Evolutionary conservation across 148 eudicot species (phyloP).

Genomic region (Fagopyrum esculentum): DNA sequence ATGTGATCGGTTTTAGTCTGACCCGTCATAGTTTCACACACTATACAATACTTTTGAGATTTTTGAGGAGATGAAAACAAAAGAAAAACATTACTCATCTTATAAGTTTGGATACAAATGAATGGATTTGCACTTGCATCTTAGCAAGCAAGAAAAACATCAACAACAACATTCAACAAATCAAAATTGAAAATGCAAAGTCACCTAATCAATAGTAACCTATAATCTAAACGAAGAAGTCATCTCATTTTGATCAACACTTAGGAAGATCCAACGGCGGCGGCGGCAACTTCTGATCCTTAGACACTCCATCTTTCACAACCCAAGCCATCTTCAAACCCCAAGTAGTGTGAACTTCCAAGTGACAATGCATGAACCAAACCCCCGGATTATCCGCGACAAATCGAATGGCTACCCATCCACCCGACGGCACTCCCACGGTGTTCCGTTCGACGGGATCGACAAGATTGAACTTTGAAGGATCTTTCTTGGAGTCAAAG

Average conservation of each 20-base stretch:
- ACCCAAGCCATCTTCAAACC: slow-evolving; percentile 54
- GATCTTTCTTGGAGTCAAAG: slow-evolving; percentile 46
- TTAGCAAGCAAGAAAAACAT: not conserved
- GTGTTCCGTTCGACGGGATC: slow-evolving; percentile 67
- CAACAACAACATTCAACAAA: not conserved
- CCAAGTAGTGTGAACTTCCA: slow-evolving; percentile 50
- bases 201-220: not conserved
- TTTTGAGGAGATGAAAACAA: too few species aligned
- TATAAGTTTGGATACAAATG: not conserved
- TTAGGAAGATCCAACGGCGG: slow-evolving; percentile 54
- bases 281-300: slow-evolving; percentile 38
- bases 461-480: slow-evolving; percentile 46
- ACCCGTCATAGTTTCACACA: too few species aligned
- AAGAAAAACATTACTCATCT: not conserved
- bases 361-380: slow-evolving; percentile 54
- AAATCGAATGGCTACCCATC: slow-evolving; percentile 68
- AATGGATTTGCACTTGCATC: slow-evolving; percentile 3
- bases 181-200: not conserved
- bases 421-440: slow-evolving; percentile 56
- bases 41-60: too few species aligned
- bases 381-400: slow-evolving; percentile 60
- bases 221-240: too few species aligned
- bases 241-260: slow-evolving; percentile 20
- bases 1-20: too few species aligned
- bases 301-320: slow-evolving; percentile 35